Evolutionary conservation across 2,329 filamentous ascomycete genomes (phyloP), one percentile per base, ranked within the genome.

Genomic region (Penicillium sp.): DNA sequence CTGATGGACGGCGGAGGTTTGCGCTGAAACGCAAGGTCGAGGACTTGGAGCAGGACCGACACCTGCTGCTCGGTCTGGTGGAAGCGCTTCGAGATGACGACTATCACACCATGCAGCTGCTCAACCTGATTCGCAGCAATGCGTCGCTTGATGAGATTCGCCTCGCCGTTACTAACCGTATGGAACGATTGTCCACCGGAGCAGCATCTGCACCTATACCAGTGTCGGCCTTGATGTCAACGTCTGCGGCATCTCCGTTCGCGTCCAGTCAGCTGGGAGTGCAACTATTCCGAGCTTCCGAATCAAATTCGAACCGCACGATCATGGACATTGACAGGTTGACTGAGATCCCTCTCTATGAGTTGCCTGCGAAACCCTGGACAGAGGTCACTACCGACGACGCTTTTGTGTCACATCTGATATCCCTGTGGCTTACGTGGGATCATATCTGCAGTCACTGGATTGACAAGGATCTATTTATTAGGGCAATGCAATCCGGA

Each of bases 391-490:
- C 68, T 0, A 61, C 63, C 5, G 64, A 68, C 42, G 63, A 66
- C 47, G 61, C 63, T 16, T 61, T 69, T 46, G 66, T 72, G 3
- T 71, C 67, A 1, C 68, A 70, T 56, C 53, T 72, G 35, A 55
- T 71, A 2, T 71, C 69, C 4, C 52, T 71, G 11, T 71, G 66
- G 60, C 63, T 71, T 18, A 69, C 69, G 7, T 72, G 70, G 69
- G 64, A 61, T 20, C 65, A 68, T 51, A 62, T 57, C 9, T 62
- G 64, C 20, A 61, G 65, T 8, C 61, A 68, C 52, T 70, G 66
- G 65, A 57, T 72, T 33, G 66, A 72, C 38, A 59, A 61, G 16
- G 64, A 67, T 24, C 33, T 65, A 18, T 71, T 72, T 47, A 57
- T 71, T 6, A 52, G 56, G 1, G 69, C 65, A 20, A 71, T 70